These are phyloP conservation scores for Pestalotiopsis sp. DNA, from an alignment of 2,329 filamentous ascomycete species.

Conservation along the genomic window DNA sequence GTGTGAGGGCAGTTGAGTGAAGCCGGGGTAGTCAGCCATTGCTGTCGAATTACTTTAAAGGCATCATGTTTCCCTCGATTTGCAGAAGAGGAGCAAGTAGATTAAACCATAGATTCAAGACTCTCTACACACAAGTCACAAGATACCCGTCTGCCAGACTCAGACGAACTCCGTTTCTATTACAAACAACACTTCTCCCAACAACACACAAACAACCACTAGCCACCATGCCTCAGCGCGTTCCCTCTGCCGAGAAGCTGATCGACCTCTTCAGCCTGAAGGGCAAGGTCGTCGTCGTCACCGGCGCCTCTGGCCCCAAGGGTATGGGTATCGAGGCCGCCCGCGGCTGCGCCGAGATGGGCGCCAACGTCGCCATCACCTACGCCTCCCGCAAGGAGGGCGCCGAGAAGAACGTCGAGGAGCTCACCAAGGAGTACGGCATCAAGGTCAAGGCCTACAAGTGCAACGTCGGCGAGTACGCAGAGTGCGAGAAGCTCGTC, in stretches of 20 bases:
- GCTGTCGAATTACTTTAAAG: not conserved
- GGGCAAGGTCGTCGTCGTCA: conserved; percentile 71
- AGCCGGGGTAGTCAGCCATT: not conserved
- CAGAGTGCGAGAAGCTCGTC: conserved; percentile 52
- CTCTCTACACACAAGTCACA: not conserved
- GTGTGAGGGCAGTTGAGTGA: not conserved
- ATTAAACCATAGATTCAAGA: not conserved
- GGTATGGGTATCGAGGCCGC: conserved; percentile 72
- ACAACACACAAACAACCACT: conserved; percentile 10
- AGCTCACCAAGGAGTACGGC: conserved; percentile 65
- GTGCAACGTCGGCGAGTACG: conserved; percentile 56
- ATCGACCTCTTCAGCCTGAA: conserved; percentile 70
- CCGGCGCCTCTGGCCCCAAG: conserved; percentile 67
- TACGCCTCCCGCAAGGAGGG: conserved; percentile 70
- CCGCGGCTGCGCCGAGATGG: conserved; percentile 69
- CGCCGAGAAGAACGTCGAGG: conserved; percentile 64
- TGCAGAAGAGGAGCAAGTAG: not conserved
- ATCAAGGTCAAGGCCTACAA: conserved; percentile 65
- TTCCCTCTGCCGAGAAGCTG: conserved; percentile 59
- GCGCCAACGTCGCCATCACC: conserved; percentile 70
- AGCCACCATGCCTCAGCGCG: conserved; percentile 53
- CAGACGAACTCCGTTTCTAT: not conserved
- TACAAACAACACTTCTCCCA: not conserved
- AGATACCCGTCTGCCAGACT: not conserved
- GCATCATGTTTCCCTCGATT: not conserved